Percentiles rank a stretch among this genome's conserved stretches.
These are phyloP conservation scores for Talaromyces albobiverticillius DNA, from an alignment of 2,329 filamentous ascomycete genomes.

Conservation along the genomic window DNA sequence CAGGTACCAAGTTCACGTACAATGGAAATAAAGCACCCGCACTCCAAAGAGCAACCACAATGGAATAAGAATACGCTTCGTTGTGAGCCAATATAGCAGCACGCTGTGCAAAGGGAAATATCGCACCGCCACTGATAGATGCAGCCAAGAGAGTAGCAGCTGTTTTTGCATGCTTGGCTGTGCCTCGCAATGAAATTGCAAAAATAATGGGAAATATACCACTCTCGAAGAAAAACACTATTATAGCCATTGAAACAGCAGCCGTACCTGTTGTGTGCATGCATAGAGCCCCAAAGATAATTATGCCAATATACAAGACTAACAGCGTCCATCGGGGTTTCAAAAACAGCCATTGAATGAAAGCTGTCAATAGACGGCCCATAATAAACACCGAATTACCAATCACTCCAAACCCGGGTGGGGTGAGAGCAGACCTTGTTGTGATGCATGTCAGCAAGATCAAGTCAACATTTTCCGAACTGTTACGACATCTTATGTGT, in stretches of 20 bases:
- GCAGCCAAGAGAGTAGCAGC: slow-evolving; percentile 53
- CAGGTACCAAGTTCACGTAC: slow-evolving; percentile 50
- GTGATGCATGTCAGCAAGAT: slow-evolving; percentile 24
- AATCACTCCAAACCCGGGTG: not conserved
- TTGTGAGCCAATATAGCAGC: slow-evolving; percentile 40
- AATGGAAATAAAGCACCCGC: slow-evolving; percentile 53
- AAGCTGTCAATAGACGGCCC: slow-evolving; percentile 56
- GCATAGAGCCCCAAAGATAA: slow-evolving; percentile 51
- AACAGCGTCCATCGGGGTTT: slow-evolving; percentile 57
- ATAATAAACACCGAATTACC: slow-evolving; percentile 53
- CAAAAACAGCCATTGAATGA: slow-evolving; percentile 48
- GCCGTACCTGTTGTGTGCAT: slow-evolving; percentile 48
- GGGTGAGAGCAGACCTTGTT: not conserved
- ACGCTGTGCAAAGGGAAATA: slow-evolving; percentile 55
- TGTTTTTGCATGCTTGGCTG: slow-evolving; percentile 57
- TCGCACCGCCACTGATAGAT: slow-evolving; percentile 54
- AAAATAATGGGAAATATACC: slow-evolving; percentile 60
- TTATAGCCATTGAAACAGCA: slow-evolving; percentile 48
- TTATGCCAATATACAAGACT: slow-evolving; percentile 51
- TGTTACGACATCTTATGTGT: not conserved
- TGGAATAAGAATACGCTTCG: slow-evolving; percentile 41
- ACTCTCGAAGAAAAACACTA: slow-evolving; percentile 59
- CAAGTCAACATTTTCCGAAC: not conserved
- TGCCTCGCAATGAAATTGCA: slow-evolving; percentile 56
- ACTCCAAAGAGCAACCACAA: slow-evolving; percentile 53